Conservation (phyloP, 2,329 filamentous ascomycete genomes). For the Venturia nashicola region DNA sequence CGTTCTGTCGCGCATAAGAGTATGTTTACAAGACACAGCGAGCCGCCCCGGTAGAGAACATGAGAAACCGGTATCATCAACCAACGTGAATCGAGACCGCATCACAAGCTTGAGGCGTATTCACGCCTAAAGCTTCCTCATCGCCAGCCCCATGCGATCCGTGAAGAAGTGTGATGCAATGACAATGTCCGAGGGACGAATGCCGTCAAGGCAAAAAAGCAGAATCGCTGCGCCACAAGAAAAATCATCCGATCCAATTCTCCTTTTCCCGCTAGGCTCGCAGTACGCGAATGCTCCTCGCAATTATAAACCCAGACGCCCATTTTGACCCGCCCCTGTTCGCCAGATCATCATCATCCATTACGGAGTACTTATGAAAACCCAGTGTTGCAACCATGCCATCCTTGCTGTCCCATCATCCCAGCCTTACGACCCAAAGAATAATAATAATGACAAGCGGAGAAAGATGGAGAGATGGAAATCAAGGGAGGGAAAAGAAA, state of each 20-base stretch:
- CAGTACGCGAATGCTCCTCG: background rate
- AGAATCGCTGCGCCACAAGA: background rate
- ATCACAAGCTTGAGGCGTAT: background rate
- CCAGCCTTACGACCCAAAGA: slow-evolving; percentile 1
- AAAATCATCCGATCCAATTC: background rate
- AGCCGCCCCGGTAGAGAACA: background rate
- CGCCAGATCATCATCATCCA: background rate
- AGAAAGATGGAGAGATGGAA: background rate
- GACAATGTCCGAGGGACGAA: background rate
- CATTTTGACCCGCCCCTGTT: background rate
- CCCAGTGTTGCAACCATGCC: background rate
- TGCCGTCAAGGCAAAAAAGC: background rate
- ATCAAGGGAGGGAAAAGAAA: background rate
- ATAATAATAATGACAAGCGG: background rate
- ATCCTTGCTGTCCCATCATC: background rate
- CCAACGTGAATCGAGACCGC: background rate
- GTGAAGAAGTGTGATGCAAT: background rate
- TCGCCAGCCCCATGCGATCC: background rate
- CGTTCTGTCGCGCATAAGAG: background rate
- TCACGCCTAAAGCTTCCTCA: background rate
- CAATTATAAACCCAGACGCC: slow-evolving; percentile 1
- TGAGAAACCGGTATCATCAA: background rate
- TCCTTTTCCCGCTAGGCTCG: background rate
- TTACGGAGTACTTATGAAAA: background rate
- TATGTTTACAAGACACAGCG: background rate